phyloP scores from a whole-genome alignment of 495 filamentous ascomycete genomes.

The Daldinia concentrica region DNA sequence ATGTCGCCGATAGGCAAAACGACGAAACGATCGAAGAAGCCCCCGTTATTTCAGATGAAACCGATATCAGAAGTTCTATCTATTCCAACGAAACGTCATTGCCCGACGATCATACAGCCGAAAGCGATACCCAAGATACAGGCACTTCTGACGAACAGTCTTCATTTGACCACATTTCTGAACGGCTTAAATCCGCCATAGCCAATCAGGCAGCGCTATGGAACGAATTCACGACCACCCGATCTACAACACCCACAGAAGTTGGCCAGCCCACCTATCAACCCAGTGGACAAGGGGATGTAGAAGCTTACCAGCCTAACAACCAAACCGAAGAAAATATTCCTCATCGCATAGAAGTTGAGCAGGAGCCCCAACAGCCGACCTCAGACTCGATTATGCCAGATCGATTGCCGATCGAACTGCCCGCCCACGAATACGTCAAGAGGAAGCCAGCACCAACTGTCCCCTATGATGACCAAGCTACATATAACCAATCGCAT shows the following conservation, averaged over 20 bases:
- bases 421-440: constrained; percentile 32
- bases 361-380: constrained; percentile 10
- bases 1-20: constrained; percentile 4
- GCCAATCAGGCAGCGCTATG: constrained; percentile 38
- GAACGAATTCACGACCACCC: constrained; percentile 19
- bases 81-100: not conserved
- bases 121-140: not conserved
- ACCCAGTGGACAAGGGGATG: not conserved
- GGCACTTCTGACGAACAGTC: constrained; percentile 12
- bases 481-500: constrained; percentile 30
- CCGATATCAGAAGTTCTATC: not conserved
- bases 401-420: constrained; percentile 17
- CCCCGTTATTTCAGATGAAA: not conserved
- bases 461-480: constrained; percentile 12
- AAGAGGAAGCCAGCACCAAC: constrained; percentile 41
- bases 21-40: constrained; percentile 11
- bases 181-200: constrained; percentile 39
- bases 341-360: not conserved
- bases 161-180: constrained; percentile 25
- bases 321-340: constrained; percentile 9
- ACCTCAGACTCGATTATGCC: not conserved
- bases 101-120: not conserved
- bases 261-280: constrained; percentile 6
- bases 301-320: constrained; percentile 1
- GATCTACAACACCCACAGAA: not conserved